Evolutionary conservation across 306 rosid genomes (phyloP).

Genomic region (Trifolium fragiferum): DNA sequence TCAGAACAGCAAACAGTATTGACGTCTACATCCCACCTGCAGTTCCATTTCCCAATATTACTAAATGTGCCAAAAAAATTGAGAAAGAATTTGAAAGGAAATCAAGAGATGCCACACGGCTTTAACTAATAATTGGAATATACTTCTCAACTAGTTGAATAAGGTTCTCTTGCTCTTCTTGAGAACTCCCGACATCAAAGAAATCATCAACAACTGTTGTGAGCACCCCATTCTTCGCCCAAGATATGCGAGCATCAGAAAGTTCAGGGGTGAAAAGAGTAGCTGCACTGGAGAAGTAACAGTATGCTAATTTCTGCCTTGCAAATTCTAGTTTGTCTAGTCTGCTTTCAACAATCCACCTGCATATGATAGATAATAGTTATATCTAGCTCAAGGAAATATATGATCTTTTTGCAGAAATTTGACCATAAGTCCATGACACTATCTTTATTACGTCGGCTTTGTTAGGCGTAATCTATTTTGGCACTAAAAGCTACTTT

Average conservation of each 20-base stretch:
- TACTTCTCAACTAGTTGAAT: slow-evolving; percentile 77
- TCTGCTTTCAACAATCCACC: slow-evolving; percentile 71
- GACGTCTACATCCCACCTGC: slow-evolving; percentile 84
- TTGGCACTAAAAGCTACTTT: neutral
- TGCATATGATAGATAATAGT: slow-evolving; percentile 40
- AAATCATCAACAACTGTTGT: slow-evolving; percentile 88
- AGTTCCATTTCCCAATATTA: slow-evolving; percentile 30
- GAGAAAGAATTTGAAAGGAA: slow-evolving; percentile 3
- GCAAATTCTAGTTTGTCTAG: slow-evolving; percentile 84
- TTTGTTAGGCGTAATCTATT: neutral
- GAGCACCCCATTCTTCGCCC: slow-evolving; percentile 81
- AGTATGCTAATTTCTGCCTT: slow-evolving; percentile 74
- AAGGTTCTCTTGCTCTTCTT: slow-evolving; percentile 72
- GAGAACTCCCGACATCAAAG: slow-evolving; percentile 75
- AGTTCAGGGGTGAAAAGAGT: slow-evolving; percentile 64
- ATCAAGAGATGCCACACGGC: slow-evolving; percentile 13
- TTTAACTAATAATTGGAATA: slow-evolving; percentile 32
- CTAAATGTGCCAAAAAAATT: slow-evolving; percentile 4
- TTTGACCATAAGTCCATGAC: neutral
- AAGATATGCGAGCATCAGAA: slow-evolving; percentile 80
- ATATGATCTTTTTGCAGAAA: neutral
- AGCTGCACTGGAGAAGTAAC: slow-evolving; percentile 76
- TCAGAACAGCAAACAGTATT: slow-evolving; percentile 62
- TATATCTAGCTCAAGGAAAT: slow-evolving; percentile 27
- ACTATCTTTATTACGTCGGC: neutral